These are phyloP conservation scores for Calonectria pteridis DNA, from an alignment of 2,329 filamentous ascomycete genomes.

Conservation along the genomic window DNA sequence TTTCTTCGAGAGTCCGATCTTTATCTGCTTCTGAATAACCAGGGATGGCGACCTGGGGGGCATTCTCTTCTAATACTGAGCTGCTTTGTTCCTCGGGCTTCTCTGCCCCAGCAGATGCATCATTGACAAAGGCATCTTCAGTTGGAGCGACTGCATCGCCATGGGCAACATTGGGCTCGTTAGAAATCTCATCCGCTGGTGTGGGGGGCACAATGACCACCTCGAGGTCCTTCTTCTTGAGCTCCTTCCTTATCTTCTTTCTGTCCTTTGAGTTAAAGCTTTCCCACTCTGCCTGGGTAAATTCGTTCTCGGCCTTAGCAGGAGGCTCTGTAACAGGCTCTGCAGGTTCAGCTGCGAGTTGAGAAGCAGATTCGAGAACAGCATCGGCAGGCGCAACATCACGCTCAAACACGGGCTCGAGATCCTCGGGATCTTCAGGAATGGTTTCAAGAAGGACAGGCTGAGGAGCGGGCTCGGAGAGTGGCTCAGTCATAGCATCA, in stretches of 20 bases:
- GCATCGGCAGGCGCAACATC: background rate
- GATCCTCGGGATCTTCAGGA: background rate
- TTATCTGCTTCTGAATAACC: background rate
- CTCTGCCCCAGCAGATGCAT: constrained; percentile 3
- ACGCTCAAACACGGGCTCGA: background rate
- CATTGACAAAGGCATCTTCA: constrained; percentile 9
- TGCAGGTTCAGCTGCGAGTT: background rate
- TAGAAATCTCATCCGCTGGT: background rate
- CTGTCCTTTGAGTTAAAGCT: constrained; percentile 35
- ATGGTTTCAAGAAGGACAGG: background rate
- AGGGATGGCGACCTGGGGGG: background rate
- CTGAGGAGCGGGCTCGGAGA: background rate
- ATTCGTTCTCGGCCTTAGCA: background rate
- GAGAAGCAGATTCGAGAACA: background rate
- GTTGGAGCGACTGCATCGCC: background rate
- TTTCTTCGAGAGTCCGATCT: background rate
- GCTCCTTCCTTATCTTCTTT: constrained; percentile 42
- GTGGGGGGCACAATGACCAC: constrained; percentile 29
- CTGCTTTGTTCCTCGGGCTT: background rate
- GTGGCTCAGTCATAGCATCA: background rate
- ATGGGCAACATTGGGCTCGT: constrained; percentile 1
- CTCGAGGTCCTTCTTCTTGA: constrained; percentile 33
- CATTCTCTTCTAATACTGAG: constrained; percentile 6
- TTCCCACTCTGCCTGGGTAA: constrained; percentile 37
- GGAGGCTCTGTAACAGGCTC: constrained; percentile 1